Evolutionary conservation across 371 early-diverging fungal genomes (phyloP).

Genomic region (Actinomortierella wolfii): DNA sequence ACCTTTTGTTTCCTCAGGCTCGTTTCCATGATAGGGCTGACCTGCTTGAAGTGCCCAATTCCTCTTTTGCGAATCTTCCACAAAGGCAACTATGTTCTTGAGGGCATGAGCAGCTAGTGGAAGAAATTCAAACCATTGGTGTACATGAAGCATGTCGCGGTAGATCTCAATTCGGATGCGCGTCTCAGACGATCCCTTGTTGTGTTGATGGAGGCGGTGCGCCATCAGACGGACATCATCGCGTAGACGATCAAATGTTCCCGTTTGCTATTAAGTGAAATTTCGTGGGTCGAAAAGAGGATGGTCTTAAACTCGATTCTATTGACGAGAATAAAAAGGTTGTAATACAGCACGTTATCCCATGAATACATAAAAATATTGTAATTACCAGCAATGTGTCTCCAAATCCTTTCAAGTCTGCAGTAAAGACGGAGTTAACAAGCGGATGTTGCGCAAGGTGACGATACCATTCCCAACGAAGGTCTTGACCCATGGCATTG

Average conservation of each 20-base stretch:
- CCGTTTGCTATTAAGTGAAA: constrained; percentile 19
- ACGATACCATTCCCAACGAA: constrained; percentile 32
- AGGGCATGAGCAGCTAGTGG: constrained; percentile 21
- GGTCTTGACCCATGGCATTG: constrained; percentile 32
- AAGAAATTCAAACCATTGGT: constrained; percentile 42
- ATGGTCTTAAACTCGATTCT: too few relatives aligned
- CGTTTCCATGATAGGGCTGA: too few relatives aligned
- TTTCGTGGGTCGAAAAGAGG: neutral
- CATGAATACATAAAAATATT: neutral
- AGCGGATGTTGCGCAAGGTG: constrained; percentile 34
- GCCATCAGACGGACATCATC: constrained; percentile 29
- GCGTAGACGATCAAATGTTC: constrained; percentile 24
- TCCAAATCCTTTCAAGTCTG: constrained; percentile 7
- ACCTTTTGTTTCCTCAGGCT: too few relatives aligned
- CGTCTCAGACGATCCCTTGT: constrained; percentile 2
- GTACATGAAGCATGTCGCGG: constrained; percentile 37
- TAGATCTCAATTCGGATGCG: constrained; percentile 25
- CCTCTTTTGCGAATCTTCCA: constrained; percentile 9
- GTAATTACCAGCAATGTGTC: constrained; percentile 23
- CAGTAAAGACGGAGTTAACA: constrained; percentile 14
- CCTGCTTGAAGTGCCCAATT: too few relatives aligned
- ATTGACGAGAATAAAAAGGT: neutral
- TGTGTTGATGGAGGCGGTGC: constrained; percentile 28
- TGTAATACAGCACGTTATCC: neutral
- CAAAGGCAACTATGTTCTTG: constrained; percentile 18